Conservation (phyloP, 345 rosid genomes). For the Aquilaria sinensis region DNA sequence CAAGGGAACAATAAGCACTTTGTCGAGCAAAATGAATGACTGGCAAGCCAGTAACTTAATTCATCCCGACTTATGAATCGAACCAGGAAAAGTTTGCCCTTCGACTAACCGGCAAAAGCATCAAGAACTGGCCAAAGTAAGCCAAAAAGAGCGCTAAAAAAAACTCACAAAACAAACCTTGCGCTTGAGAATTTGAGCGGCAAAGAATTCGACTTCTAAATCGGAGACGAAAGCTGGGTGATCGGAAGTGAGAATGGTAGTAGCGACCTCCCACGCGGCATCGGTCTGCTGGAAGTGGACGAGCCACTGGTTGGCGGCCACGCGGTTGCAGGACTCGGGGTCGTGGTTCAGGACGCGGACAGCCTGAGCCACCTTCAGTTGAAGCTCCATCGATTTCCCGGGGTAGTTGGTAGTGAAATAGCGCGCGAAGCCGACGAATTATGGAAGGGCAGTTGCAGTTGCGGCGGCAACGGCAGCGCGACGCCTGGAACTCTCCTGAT, state of each 20-base stretch:
- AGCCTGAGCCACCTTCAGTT: slow-evolving; percentile 84
- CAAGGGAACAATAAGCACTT: neutral
- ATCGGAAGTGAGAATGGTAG: slow-evolving; percentile 77
- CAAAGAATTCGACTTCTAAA: slow-evolving; percentile 82
- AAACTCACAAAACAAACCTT: slow-evolving; percentile 41
- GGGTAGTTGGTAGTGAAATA: too few relatives aligned
- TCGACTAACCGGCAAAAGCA: neutral
- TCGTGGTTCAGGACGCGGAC: slow-evolving; percentile 91
- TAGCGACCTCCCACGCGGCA: slow-evolving; percentile 91
- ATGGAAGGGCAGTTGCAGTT: slow-evolving; percentile 1
- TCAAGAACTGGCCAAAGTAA: neutral
- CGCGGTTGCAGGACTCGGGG: slow-evolving; percentile 78
- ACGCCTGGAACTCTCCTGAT: slow-evolving; percentile 5
- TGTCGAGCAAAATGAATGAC: too few relatives aligned
- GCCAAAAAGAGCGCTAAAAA: neutral
- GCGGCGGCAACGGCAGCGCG: neutral
- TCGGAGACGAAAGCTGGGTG: slow-evolving; percentile 41
- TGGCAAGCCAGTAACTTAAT: neutral
- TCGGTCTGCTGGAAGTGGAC: slow-evolving; percentile 90
- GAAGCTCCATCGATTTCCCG: slow-evolving; percentile 51
- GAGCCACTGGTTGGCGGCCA: slow-evolving; percentile 96
- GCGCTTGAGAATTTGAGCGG: slow-evolving; percentile 94
- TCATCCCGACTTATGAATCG: neutral
- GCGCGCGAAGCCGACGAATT: neutral
- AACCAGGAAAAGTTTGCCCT: neutral